Evolutionary conservation across 371 early-diverging fungal genomes (phyloP).

Genomic region (Actinomortierella ambigua): DNA sequence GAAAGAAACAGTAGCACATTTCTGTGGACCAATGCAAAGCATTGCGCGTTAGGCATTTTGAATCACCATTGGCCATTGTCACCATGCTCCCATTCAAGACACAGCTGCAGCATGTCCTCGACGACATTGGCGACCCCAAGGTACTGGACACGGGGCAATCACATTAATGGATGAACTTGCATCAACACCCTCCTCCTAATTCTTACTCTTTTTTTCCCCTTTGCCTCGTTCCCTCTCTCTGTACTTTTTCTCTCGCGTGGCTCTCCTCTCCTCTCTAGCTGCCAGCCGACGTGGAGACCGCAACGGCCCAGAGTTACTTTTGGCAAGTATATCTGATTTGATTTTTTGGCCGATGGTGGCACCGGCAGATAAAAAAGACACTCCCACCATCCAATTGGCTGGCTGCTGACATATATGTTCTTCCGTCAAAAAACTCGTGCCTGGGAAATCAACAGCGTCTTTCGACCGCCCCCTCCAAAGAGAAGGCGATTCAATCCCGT

Average conservation of each 20-base stretch:
- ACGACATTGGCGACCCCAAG: conserved; percentile 25
- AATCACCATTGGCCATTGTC: background rate
- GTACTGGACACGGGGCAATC: conserved; percentile 3
- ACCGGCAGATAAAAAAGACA: background rate
- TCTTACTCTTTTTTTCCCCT: background rate
- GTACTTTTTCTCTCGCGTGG: background rate
- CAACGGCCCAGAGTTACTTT: conserved; percentile 25
- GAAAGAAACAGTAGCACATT: background rate
- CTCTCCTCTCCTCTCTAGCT: background rate
- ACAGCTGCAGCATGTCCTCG: conserved; percentile 30
- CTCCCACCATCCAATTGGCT: background rate
- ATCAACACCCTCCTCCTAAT: background rate
- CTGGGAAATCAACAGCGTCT: conserved; percentile 12
- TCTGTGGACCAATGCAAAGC: background rate
- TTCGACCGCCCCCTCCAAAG: conserved; percentile 32
- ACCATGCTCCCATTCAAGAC: conserved; percentile 37
- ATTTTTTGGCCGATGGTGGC: background rate
- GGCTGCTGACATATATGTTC: background rate
- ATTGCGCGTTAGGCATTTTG: background rate
- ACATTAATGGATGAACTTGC: background rate
- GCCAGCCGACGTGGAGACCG: background rate
- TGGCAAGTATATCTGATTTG: conserved; percentile 11
- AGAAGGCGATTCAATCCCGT: conserved; percentile 21
- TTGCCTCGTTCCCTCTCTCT: background rate
- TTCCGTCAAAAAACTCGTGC: background rate